Conservation (phyloP, 2,329 filamentous ascomycete species). For the Pseudonectria buxi region DNA sequence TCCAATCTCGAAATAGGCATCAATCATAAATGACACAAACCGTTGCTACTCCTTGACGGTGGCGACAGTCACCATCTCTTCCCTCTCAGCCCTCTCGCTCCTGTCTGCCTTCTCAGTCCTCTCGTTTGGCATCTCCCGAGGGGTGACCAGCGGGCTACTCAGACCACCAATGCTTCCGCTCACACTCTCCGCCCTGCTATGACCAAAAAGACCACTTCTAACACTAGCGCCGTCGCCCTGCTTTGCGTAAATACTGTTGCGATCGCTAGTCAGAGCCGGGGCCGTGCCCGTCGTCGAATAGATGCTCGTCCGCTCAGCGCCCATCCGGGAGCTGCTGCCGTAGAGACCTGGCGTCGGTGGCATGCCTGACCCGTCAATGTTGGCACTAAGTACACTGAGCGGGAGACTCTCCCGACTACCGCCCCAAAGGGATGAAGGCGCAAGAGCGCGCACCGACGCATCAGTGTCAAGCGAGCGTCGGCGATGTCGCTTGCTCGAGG, state of each 20-base stretch:
- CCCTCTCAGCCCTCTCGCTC: slow-evolving; percentile 24
- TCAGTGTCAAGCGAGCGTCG: slow-evolving; percentile 79
- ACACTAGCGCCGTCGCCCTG: slow-evolving; percentile 68
- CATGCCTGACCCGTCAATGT: slow-evolving; percentile 46
- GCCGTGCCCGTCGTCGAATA: slow-evolving; percentile 69
- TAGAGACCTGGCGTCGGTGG: slow-evolving; percentile 46
- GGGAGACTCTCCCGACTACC: slow-evolving; percentile 75
- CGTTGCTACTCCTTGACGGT: slow-evolving; percentile 9
- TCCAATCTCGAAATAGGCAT: slow-evolving; percentile 9
- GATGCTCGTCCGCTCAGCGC: slow-evolving; percentile 66
- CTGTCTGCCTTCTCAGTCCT: slow-evolving; percentile 24
- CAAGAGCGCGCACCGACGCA: slow-evolving; percentile 76
- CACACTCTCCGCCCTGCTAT: slow-evolving; percentile 75
- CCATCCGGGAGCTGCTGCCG: slow-evolving; percentile 37
- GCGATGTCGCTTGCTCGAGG: slow-evolving; percentile 70
- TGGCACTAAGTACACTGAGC: slow-evolving; percentile 69
- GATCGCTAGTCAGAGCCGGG: slow-evolving; percentile 62
- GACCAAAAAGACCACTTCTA: slow-evolving; percentile 68
- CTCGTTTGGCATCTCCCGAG: slow-evolving; percentile 38
- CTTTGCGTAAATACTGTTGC: slow-evolving; percentile 73
- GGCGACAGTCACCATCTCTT: slow-evolving; percentile 14
- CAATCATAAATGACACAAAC: slow-evolving; percentile 6
- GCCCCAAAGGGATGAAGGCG: slow-evolving; percentile 74
- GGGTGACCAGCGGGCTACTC: slow-evolving; percentile 57
- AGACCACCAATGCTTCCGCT: slow-evolving; percentile 63